Evolutionary conservation across 148 eudicot species (phyloP), one percentile per base, ranked within the genome.

Genomic region (Bassia scoparia): DNA sequence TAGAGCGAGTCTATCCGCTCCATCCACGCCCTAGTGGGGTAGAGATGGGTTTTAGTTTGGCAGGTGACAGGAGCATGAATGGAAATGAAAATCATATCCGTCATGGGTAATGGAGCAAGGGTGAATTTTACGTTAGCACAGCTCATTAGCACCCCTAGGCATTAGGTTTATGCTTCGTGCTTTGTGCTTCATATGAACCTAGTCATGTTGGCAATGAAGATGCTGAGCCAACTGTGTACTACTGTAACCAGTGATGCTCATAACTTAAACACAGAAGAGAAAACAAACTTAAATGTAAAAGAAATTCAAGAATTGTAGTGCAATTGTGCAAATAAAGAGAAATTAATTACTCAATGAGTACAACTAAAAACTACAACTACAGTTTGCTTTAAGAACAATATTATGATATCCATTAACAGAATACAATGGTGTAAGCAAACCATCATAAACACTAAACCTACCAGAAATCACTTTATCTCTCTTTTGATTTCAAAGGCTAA

Each of bases 401-500:
- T 70, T 61, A 61, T 29, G 44, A 70, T 48, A 63, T 79, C 54
- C 50, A 70, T 70, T 71, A 66, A 67, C 70, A 70, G 60, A 74
- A 4, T 74, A 79, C 74, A 74, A 74, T 79, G 81, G 81, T 62
- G 71, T 79, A 69, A 74, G 58, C 59, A 74, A 76, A 66, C 78
- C 78, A 74, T 70, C 67, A 70, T 74, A 75, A 70, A 54, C 50
- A 41, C 33, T 41, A 66, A 11, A 46, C 75, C 75, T 44, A 71
- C 31, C 56, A 38, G 52, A 70, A 54, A 54, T 43, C 65, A 50
- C 29, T 74, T 74, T 64, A 74, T 79, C 71, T 69, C 53, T 60
- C 53, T 79, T 74, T 66, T 30, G 82, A 74, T 67, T 55, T 74
- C 74, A 63, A 79, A 75, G 68, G 74, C 82, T 75, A 79, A 79